Conservation (phyloP, 1,284 basidiomycete genomes). For the Ceratobasidium sp. region DNA sequence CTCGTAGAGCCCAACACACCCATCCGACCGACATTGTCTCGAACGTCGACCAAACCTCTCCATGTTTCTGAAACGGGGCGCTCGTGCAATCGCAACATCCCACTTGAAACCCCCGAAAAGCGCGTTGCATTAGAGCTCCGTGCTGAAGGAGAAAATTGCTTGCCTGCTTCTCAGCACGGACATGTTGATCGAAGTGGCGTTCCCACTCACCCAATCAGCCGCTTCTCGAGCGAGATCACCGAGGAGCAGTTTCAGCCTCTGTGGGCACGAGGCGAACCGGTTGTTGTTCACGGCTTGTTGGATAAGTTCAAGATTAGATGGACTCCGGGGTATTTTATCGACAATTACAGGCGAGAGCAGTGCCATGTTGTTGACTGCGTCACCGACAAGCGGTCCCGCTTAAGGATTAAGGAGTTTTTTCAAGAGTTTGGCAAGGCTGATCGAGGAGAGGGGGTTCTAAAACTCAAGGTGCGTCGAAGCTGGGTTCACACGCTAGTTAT, state of each 20-base stretch:
- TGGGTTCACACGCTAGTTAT: conserved; percentile 26
- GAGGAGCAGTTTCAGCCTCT: conserved; percentile 73
- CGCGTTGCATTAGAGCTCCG: background rate
- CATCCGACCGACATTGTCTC: background rate
- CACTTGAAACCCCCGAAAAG: conserved; percentile 47
- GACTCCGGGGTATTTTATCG: conserved; percentile 85
- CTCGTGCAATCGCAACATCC: conserved; percentile 46
- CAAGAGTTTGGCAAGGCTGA: conserved; percentile 77
- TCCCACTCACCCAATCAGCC: conserved; percentile 54
- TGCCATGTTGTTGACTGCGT: conserved; percentile 87
- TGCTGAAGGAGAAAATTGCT: conserved; percentile 11
- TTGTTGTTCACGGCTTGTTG: conserved; percentile 78
- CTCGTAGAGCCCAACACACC: conserved; percentile 58
- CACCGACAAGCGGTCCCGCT: conserved; percentile 71
- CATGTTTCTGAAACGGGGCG: conserved; percentile 26
- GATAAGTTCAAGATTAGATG: conserved; percentile 76
- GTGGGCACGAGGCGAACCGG: conserved; percentile 79
- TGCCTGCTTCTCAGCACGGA: conserved; percentile 64
- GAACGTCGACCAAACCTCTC: conserved; percentile 35
- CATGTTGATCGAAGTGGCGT: conserved; percentile 57
- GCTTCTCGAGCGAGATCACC: conserved; percentile 70
- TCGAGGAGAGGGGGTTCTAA: conserved; percentile 71
- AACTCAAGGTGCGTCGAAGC: conserved; percentile 76
- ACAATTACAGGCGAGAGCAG: conserved; percentile 73
- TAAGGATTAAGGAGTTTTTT: conserved; percentile 85